These are phyloP conservation scores for Paramyrothecium sp. DNA, from an alignment of 2,329 filamentous ascomycete genomes.

Conservation along the genomic window DNA sequence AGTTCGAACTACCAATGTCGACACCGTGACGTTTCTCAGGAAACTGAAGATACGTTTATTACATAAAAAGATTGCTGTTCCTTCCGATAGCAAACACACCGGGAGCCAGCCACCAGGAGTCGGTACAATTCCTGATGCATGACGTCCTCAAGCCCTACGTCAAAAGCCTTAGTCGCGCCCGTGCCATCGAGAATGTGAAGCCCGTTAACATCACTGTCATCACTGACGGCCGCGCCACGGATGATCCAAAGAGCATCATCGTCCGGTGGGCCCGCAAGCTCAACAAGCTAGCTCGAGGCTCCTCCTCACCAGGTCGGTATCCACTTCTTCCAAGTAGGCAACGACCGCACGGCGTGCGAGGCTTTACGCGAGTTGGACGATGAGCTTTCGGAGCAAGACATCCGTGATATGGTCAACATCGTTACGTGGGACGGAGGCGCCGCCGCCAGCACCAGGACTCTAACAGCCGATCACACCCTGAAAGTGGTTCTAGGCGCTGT, in stretches of 20 bases:
- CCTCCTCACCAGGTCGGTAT: constrained; percentile 82
- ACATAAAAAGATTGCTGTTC: too few relatives aligned
- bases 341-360: constrained; percentile 61
- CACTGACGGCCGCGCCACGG: constrained; percentile 80
- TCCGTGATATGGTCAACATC: constrained; percentile 91
- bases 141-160: constrained; percentile 75
- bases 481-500: constrained; percentile 83
- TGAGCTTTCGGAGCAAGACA: constrained; percentile 47
- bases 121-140: too few relatives aligned
- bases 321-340: constrained; percentile 94
- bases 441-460: constrained; percentile 30
- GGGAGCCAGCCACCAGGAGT: too few relatives aligned
- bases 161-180: constrained; percentile 31
- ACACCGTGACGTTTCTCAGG: too few relatives aligned
- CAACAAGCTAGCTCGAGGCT: constrained; percentile 65
- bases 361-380: constrained; percentile 77
- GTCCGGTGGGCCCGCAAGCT: constrained; percentile 67
- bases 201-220: constrained; percentile 91
- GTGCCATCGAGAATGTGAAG: constrained; percentile 52
- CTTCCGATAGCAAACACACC: too few relatives aligned
- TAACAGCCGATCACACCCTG: constrained; percentile 71
- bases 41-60: too few relatives aligned
- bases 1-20: too few relatives aligned
- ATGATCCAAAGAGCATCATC: constrained; percentile 74
- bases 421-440: constrained; percentile 65